Evolutionary conservation across 2,329 filamentous ascomycete species (phyloP), one percentile per base, ranked within the genome.

Genomic region (Fusarium euwallaceae): DNA sequence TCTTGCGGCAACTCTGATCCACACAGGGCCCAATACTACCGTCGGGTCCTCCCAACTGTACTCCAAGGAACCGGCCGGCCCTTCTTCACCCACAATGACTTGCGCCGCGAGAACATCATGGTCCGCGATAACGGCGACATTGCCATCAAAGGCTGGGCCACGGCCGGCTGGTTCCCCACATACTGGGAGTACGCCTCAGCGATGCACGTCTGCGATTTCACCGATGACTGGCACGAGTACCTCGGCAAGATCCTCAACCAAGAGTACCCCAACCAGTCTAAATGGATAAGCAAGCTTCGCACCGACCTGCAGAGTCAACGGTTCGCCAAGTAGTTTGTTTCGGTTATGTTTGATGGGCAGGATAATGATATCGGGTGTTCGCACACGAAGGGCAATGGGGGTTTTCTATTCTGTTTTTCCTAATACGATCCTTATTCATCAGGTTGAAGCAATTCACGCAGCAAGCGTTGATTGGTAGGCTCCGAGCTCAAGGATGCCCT

Each of bases 61-160:
- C 59, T 70, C 8, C 24, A 37, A 11, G 66, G 66, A 11, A 55
- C 8, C 41, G 16, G 36, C 12, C 12, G 20, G 24, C 61, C 67
- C 3, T 48, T 71, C 16, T 72, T 74, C 39, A 74, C 73, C 1
- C 71, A 74, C 32, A 62, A 51, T 11, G 71, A 70, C 32, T 37
- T 76, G 2, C 64, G 71, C 22, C 69, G 62, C n/a, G 34, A 59
- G 16, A 76, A 76, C 36, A 63, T 72, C 58, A 34, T 74, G 20
- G 37, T 76, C 41, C 34, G 66, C 6, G 48, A 37, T 2, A 53
- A 17, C n/a, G 45, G 62, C 27, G 27, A 34, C 8, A 24, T 66
- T 61, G 45, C n/a, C 36, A 67, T 70, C 45, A 17, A 70, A 32
- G 70, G 70, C 36, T 72, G 67, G 70, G 64, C 69, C 39, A n/a